A percentile compares a stretch with the other conserved stretches of the same genome.
These are phyloP conservation scores for Sordariomycetes sp. DNA, from an alignment of 2,329 filamentous ascomycete genomes.

Conservation along the genomic window DNA sequence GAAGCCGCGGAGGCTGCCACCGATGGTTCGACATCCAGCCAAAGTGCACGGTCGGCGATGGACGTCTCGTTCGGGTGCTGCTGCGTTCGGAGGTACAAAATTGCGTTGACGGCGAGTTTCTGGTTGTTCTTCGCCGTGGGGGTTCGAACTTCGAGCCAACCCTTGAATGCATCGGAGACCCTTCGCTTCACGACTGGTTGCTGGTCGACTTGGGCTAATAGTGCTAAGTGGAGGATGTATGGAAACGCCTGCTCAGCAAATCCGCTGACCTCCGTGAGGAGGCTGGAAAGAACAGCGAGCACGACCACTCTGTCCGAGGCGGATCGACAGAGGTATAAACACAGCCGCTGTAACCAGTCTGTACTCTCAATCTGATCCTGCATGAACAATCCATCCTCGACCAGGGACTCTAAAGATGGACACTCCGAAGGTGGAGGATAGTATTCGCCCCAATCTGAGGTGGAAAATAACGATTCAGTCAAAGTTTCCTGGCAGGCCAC, in stretches of 20 bases:
- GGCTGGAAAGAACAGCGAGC: constrained; percentile 51
- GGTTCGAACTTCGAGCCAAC: constrained; percentile 38
- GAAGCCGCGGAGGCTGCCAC: constrained; percentile 59
- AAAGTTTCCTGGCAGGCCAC: constrained; percentile 38
- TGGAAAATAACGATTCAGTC: constrained; percentile 32
- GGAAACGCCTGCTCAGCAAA: constrained; percentile 68
- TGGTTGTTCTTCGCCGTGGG: constrained; percentile 43
- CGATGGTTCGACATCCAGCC: constrained; percentile 74
- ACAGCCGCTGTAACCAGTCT: constrained; percentile 50
- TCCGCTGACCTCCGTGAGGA: constrained; percentile 51
- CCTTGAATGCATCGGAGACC: constrained; percentile 52
- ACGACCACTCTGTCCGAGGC: constrained; percentile 30
- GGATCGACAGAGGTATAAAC: constrained; percentile 13
- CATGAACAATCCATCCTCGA: constrained; percentile 16
- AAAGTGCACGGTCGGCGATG: constrained; percentile 63
- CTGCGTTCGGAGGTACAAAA: constrained; percentile 84
- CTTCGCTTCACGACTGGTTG: constrained; percentile 43
- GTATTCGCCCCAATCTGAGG: constrained; percentile 45
- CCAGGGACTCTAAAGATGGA: not conserved
- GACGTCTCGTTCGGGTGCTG: constrained; percentile 61
- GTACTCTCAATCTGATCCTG: constrained; percentile 26
- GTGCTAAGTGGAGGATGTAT: constrained; percentile 71
- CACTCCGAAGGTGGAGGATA: constrained; percentile 40
- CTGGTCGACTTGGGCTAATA: constrained; percentile 53
- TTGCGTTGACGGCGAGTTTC: constrained; percentile 59